Percentiles rank a stretch among this genome's conserved stretches.
Evolutionary conservation across 306 rosid species (phyloP).

Genomic region (Mimosa pudica): DNA sequence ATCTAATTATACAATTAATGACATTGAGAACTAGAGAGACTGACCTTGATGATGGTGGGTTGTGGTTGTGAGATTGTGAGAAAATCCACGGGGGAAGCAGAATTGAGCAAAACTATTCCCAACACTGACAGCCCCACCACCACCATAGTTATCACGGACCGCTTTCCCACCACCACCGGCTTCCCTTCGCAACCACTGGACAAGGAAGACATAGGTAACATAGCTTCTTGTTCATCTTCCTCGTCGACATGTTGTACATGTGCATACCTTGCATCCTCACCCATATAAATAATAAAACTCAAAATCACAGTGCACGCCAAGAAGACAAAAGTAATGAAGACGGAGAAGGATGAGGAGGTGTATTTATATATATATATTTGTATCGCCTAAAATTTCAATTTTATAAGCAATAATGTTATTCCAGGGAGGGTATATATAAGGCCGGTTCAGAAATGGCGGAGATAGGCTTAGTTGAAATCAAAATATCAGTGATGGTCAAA

Average conservation of each 20-base stretch:
- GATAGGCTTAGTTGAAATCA: background rate
- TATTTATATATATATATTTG: background rate
- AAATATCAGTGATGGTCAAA: background rate
- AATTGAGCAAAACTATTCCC: conserved; percentile 6
- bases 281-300: background rate
- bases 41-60: background rate
- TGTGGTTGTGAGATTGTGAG: background rate
- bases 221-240: background rate
- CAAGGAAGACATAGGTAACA: background rate
- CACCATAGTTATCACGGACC: background rate
- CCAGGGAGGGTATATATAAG: background rate
- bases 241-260: background rate
- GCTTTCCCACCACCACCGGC: background rate
- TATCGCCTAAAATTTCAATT: background rate
- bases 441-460: background rate
- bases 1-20: no score
- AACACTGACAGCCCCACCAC: conserved; percentile 17
- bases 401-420: background rate
- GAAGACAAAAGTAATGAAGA: background rate
- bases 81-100: conserved; percentile 22
- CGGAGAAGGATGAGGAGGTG: background rate
- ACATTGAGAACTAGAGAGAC: background rate
- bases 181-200: background rate
- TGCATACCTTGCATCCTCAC: background rate
- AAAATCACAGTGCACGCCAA: background rate